Base-by-base conservation (phyloP, 305 asterid species). In the Solanum hybrid region DNA sequence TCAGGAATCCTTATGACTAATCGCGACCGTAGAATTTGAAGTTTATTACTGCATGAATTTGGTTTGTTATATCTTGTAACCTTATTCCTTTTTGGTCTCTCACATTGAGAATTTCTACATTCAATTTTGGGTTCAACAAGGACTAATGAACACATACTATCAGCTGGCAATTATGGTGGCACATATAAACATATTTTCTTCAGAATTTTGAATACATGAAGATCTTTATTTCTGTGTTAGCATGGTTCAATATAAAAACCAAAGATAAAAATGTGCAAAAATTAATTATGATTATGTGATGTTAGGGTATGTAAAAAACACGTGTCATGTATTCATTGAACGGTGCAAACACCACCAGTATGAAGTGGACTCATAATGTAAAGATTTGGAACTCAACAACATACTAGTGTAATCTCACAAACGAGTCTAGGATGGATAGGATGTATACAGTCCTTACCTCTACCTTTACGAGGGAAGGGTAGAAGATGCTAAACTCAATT, bases 1-100 rank as follows among this genome's bases (percentile, higher is more conserved):
- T 97, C 85, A 94, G 98, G 89, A 97, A 97, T 93, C 99, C 99
- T 8, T 97, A 97, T 64, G 99, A 97, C 81, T 96, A 92, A 40
- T 27, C 71, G 36, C n/a, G 13, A 1, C 16, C 36, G 10, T 27
- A n/a, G 27, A 27, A 27, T 89, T 35, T 17, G 38, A 81, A n/a
- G 32, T 16, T 73, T 27, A 17, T 29, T 42, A 4, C 71, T 46
- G 29, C 73, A 4, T 27, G 87, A 46, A 46, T 46, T 46, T 46
- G 37, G 29, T 46, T 81, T 82, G 36, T 46, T 46, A 46, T 29
- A 81, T 81, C 87, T 7, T 42, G 72, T 82, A 46, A 46, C 87
- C 73, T 46, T 82, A 3, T 82, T 82, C 87, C 86, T 46, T 46
- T 29, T 82, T 29, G 3, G 73, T 29, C 26, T 46, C 16, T 46